phyloP scores from a whole-genome alignment of 148 eudicot species.

The Linanthus parryae region DNA sequence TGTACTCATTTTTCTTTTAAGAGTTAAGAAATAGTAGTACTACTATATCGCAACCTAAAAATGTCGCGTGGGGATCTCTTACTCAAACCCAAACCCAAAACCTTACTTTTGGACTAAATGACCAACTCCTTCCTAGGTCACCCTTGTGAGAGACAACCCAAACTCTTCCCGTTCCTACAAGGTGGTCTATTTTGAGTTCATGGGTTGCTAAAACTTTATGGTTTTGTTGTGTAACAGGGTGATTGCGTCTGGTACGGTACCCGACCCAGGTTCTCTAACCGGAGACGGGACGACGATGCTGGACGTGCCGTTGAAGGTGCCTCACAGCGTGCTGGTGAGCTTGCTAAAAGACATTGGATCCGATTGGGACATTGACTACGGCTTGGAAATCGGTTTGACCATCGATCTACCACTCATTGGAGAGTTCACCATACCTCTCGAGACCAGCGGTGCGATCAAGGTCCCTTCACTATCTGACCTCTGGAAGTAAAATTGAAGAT shows the following conservation, averaged over 20 bases:
- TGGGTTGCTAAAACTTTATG: too few species aligned
- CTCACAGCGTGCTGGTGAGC: constrained; percentile 32
- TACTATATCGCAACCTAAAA: too few species aligned
- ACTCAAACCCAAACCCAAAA: too few species aligned
- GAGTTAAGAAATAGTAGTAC: too few species aligned
- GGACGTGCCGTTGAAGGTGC: constrained; percentile 32
- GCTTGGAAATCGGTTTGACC: constrained; percentile 25
- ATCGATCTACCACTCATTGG: constrained; percentile 47
- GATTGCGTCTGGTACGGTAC: constrained; percentile 31
- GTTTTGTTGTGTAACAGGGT: constrained; percentile 25
- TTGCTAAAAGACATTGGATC: constrained; percentile 35
- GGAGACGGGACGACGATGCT: constrained; percentile 29
- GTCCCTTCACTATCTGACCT: constrained; percentile 25
- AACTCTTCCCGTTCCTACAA: too few species aligned
- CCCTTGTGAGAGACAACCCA: too few species aligned
- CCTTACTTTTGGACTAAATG: too few species aligned
- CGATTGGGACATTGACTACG: constrained; percentile 52
- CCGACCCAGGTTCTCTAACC: constrained; percentile 42
- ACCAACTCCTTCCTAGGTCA: too few species aligned
- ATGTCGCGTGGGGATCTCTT: too few species aligned
- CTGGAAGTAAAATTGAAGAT: constrained; percentile 3
- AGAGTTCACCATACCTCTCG: constrained; percentile 34
- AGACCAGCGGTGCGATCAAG: constrained; percentile 41
- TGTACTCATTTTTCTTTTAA: too few species aligned
- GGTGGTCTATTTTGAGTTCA: too few species aligned